Evolutionary conservation across 108 stramenopile species (phyloP).

Genomic region (Pseudonitzschia delicatissima): DNA sequence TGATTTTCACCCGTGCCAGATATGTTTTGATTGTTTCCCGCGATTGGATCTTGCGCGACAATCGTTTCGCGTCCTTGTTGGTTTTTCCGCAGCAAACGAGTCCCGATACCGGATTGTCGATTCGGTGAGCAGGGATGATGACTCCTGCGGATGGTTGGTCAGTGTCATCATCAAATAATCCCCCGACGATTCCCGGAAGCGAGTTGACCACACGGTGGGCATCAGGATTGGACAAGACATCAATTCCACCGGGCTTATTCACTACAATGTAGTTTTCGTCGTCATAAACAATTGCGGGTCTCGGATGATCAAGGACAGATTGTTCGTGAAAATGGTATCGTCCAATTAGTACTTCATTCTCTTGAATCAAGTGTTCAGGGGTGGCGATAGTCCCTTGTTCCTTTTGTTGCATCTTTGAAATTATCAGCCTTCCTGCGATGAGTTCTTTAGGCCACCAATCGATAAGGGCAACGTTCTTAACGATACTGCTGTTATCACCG

Average conservation of each 20-base stretch:
- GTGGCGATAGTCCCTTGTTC: background rate
- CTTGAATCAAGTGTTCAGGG: background rate
- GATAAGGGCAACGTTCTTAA: background rate
- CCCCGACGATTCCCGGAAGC: background rate
- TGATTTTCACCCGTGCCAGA: background rate
- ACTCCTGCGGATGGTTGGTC: background rate
- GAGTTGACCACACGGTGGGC: slow-evolving; percentile 3
- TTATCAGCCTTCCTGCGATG: background rate
- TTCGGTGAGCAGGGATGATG: slow-evolving; percentile 8
- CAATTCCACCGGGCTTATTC: slow-evolving; percentile 14
- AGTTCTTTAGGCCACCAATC: slow-evolving; percentile 7
- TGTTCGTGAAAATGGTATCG: slow-evolving; percentile 20
- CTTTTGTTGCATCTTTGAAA: background rate
- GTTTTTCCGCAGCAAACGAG: slow-evolving; percentile 11
- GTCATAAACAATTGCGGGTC: background rate
- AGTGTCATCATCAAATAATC: too few species aligned
- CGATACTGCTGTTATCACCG: background rate
- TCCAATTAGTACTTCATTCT: background rate
- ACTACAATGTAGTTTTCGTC: slow-evolving; percentile 1
- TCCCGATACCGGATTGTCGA: slow-evolving; percentile 9
- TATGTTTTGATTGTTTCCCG: slow-evolving; percentile 1
- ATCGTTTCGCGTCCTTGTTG: background rate
- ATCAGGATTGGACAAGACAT: slow-evolving; percentile 10
- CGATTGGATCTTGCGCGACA: background rate
- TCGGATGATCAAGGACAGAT: background rate